A percentile compares a stretch with the other conserved stretches of the same genome.
Conservation (phyloP, 2,329 filamentous ascomycete species). For the Beauveria sp. region DNA sequence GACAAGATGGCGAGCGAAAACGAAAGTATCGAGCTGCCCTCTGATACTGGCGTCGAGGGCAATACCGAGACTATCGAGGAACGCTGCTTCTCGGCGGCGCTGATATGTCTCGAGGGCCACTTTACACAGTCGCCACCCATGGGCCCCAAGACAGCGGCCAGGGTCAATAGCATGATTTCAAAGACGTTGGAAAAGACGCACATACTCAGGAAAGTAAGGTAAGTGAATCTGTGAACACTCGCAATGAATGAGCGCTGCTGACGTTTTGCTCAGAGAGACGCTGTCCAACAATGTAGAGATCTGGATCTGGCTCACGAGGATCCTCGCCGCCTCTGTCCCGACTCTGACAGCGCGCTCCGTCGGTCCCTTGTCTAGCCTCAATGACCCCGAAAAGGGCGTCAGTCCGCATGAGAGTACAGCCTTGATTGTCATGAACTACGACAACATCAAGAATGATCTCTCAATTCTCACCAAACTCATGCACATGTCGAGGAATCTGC, state of each 20-base stretch:
- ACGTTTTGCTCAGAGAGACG: slow-evolving; percentile 39
- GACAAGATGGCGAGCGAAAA: background rate
- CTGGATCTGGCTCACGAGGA: slow-evolving; percentile 57
- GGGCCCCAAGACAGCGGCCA: slow-evolving; percentile 46
- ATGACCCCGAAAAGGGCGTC: slow-evolving; percentile 47
- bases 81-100: slow-evolving; percentile 51
- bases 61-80: slow-evolving; percentile 51
- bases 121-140: slow-evolving; percentile 50
- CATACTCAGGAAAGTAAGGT: slow-evolving; percentile 53
- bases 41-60: slow-evolving; percentile 16
- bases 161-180: slow-evolving; percentile 49
- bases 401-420: slow-evolving; percentile 56
- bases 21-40: slow-evolving; percentile 7
- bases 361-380: slow-evolving; percentile 44
- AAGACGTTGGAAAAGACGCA: slow-evolving; percentile 59
- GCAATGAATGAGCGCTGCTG: background rate
- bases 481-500: slow-evolving; percentile 57
- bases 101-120: slow-evolving; percentile 56
- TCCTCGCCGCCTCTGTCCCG: slow-evolving; percentile 54
- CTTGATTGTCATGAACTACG: slow-evolving; percentile 56
- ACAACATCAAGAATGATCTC: slow-evolving; percentile 52
- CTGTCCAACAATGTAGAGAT: slow-evolving; percentile 56
- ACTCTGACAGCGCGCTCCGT: slow-evolving; percentile 53
- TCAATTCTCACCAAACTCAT: slow-evolving; percentile 59
- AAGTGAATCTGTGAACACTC: slow-evolving; percentile 13